phyloP scores from a whole-genome alignment of 805 yeast genomes.

The Babjeviella inositovora region DNA sequence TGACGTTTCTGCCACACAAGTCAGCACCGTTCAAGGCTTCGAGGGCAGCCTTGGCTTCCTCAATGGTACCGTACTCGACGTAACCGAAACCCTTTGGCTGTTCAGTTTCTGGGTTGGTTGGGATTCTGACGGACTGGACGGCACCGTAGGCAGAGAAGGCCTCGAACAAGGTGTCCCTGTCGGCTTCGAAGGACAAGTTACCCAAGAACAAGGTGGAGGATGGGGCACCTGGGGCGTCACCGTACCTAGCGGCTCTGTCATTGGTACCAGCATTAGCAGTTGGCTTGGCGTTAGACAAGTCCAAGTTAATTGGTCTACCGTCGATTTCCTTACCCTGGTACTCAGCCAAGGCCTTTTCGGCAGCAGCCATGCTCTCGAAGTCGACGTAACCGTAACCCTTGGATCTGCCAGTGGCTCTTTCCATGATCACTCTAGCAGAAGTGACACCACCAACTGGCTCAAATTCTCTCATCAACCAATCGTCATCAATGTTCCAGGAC shows the following conservation, averaged over 20 bases:
- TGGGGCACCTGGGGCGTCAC: constrained; percentile 84
- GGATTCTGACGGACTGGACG: constrained; percentile 82
- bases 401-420: constrained; percentile 82
- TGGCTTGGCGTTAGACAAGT: constrained; percentile 67
- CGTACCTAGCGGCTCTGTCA: constrained; percentile 80
- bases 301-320: constrained; percentile 92
- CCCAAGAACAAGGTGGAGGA: constrained; percentile 94
- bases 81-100: constrained; percentile 99
- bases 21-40: constrained; percentile 80
- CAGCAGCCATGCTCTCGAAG: constrained; percentile 59
- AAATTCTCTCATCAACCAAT: constrained; percentile 81
- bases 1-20: constrained; percentile 83
- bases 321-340: constrained; percentile 91
- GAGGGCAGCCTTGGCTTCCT: constrained; percentile 81
- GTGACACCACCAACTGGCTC: constrained; percentile 68
- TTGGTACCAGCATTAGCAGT: constrained; percentile 30
- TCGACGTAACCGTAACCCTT: constrained; percentile 98
- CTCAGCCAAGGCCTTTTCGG: constrained; percentile 74
- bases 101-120: constrained; percentile 97
- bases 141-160: constrained; percentile 67
- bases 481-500: constrained; percentile 95
- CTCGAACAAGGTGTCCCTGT: constrained; percentile 63
- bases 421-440: constrained; percentile 85
- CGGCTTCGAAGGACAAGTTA: constrained; percentile 83
- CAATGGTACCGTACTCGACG: constrained; percentile 77